phyloP scores from a whole-genome alignment of 257 asterid genomes.

The Handroanthus guayacan region DNA sequence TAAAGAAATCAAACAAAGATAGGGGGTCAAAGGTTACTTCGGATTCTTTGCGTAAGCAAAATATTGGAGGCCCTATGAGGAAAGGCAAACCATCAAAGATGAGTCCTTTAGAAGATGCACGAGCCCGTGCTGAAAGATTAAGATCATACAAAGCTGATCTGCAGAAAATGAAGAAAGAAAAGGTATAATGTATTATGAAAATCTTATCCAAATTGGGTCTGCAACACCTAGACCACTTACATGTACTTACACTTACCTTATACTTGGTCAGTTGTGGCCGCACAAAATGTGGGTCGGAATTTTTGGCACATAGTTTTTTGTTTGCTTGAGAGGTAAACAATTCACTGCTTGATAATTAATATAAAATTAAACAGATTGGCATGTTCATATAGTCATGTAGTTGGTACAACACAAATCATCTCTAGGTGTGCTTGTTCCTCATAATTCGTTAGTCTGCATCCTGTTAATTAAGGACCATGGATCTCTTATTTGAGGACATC shows the following conservation, averaged over 20 bases:
- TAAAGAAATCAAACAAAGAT: constrained; percentile 63
- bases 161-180: constrained; percentile 86
- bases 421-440: not conserved
- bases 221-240: constrained; percentile 8
- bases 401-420: constrained; percentile 15
- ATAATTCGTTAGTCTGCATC: constrained; percentile 22
- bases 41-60: constrained; percentile 60
- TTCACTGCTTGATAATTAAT: constrained; percentile 3
- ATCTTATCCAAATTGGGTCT: not conserved
- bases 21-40: constrained; percentile 60
- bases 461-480: not conserved
- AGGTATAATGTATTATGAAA: constrained; percentile 55
- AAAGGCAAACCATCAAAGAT: constrained; percentile 69
- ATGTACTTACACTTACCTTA: not conserved
- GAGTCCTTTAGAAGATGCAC: constrained; percentile 87
- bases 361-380: not conserved
- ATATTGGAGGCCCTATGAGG: constrained; percentile 80
- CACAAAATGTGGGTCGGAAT: not conserved
- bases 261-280: constrained; percentile 28
- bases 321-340: constrained; percentile 15
- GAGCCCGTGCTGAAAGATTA: constrained; percentile 91
- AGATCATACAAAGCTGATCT: constrained; percentile 93
- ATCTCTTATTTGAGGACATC: too few species aligned
- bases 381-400: not conserved
- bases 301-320: constrained; percentile 9